A percentile compares a stretch with the other conserved stretches of the same genome.
These are phyloP conservation scores for Claviceps fusiformis DNA, from an alignment of 2,329 filamentous ascomycete species.

Conservation along the genomic window DNA sequence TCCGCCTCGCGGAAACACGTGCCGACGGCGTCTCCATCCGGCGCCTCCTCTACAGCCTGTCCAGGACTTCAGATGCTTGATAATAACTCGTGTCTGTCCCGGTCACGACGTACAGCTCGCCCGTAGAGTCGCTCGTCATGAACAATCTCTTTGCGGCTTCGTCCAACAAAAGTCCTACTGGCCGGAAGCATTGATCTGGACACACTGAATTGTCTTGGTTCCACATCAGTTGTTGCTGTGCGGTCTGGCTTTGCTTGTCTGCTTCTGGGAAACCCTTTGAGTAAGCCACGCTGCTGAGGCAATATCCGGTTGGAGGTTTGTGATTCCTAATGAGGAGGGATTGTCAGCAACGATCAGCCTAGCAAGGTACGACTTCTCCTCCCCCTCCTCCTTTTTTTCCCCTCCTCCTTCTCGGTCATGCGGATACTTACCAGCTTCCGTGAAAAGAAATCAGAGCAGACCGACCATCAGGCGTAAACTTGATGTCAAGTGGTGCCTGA, in stretches of 20 bases:
- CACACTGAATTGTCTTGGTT: slow-evolving; percentile 33
- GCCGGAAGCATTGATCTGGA: slow-evolving; percentile 36
- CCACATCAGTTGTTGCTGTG: slow-evolving; percentile 32
- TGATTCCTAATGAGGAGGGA: slow-evolving; percentile 15
- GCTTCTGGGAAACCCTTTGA: slow-evolving; percentile 20
- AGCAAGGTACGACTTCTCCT: too few relatives aligned
- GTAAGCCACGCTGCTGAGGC: slow-evolving; percentile 24
- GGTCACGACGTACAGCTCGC: slow-evolving; percentile 38
- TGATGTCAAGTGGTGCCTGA: slow-evolving; percentile 51
- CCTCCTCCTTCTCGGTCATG: too few relatives aligned
- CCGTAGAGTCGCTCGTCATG: slow-evolving; percentile 38
- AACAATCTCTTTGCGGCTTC: slow-evolving; percentile 29
- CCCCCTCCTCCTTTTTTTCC: neutral
- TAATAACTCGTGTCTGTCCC: slow-evolving; percentile 1
- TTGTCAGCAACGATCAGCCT: neutral
- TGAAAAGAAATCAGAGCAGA: slow-evolving; percentile 50
- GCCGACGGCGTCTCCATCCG: too few relatives aligned
- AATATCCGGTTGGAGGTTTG: slow-evolving; percentile 23
- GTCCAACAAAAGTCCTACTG: slow-evolving; percentile 31
- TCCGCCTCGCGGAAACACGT: too few relatives aligned
- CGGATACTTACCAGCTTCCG: slow-evolving; percentile 35
- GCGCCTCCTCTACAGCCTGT: too few relatives aligned
- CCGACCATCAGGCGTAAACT: slow-evolving; percentile 40
- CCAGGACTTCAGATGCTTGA: too few relatives aligned
- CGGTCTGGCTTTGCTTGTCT: slow-evolving; percentile 22